A percentile compares a stretch with the other conserved stretches of the same genome.
Conservation (phyloP, 169 alveolate genomes). For the Plasmodium relictum region DNA sequence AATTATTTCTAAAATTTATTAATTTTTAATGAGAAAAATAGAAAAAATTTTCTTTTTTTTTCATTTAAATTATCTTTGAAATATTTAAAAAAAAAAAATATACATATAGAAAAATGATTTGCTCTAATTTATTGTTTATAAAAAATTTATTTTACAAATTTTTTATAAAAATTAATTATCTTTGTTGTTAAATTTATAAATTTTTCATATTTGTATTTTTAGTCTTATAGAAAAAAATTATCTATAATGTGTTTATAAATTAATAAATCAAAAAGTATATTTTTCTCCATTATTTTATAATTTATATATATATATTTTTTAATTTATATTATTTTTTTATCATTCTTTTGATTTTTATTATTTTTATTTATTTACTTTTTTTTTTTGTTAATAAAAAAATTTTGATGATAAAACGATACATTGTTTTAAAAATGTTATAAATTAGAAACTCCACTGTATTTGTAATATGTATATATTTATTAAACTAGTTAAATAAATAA, state of each 20-base stretch:
- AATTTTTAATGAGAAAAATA: background rate
- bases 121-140: constrained; percentile 19
- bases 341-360: constrained; percentile 7
- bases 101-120: constrained; percentile 5
- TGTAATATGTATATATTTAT: too few relatives aligned
- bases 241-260: constrained; percentile 3
- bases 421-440: constrained; percentile 21
- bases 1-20: background rate
- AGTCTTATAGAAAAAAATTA: too few relatives aligned
- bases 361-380: background rate
- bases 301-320: constrained; percentile 4
- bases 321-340: constrained; percentile 18
- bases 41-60: constrained; percentile 3
- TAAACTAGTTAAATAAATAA: too few relatives aligned
- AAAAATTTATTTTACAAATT: background rate
- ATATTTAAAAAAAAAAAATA: constrained; percentile 1
- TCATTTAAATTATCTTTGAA: background rate
- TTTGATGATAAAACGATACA: constrained; percentile 20
- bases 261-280: background rate
- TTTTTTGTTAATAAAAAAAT: constrained; percentile 33
- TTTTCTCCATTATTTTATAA: too few relatives aligned
- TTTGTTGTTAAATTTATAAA: too few relatives aligned
- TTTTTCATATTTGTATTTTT: too few relatives aligned
- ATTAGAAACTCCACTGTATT: background rate
- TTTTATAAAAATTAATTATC: too few relatives aligned